Conservation (phyloP, 23 red algal species). For the Gracilariopsis chorda region DNA sequence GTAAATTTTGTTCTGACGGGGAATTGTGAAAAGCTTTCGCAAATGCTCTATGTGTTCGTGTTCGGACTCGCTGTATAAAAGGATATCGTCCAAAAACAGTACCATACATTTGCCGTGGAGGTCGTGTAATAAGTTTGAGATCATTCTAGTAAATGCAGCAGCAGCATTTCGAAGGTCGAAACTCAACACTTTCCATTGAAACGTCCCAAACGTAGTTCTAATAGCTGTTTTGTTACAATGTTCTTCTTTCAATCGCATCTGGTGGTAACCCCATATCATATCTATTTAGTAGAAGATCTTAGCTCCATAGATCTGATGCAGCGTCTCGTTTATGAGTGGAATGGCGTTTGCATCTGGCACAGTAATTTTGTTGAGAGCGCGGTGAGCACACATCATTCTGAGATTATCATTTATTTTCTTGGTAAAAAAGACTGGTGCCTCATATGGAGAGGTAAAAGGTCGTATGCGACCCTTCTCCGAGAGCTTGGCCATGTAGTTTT, state of each 20-base stretch:
- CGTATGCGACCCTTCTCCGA: neutral
- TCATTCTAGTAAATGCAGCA: neutral
- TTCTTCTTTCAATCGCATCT: neutral
- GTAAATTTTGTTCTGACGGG: conserved; percentile 5
- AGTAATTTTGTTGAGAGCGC: neutral
- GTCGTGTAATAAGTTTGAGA: neutral
- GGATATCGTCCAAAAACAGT: neutral
- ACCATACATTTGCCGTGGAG: neutral
- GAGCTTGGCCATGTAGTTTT: neutral
- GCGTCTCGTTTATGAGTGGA: neutral
- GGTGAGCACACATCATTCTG: neutral
- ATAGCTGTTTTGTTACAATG: neutral
- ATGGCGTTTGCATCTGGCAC: neutral
- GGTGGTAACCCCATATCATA: conserved; percentile 1
- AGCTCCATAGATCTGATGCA: neutral
- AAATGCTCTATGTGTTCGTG: neutral
- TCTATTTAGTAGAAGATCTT: neutral
- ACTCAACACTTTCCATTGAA: neutral
- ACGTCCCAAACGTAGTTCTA: neutral
- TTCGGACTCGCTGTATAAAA: neutral
- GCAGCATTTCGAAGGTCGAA: neutral
- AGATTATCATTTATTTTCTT: neutral
- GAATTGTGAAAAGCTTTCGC: neutral
- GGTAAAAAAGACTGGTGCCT: neutral
- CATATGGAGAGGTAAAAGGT: neutral